Conservation (phyloP, 2,329 filamentous ascomycete genomes). For the Uncinocarpus reesii region DNA sequence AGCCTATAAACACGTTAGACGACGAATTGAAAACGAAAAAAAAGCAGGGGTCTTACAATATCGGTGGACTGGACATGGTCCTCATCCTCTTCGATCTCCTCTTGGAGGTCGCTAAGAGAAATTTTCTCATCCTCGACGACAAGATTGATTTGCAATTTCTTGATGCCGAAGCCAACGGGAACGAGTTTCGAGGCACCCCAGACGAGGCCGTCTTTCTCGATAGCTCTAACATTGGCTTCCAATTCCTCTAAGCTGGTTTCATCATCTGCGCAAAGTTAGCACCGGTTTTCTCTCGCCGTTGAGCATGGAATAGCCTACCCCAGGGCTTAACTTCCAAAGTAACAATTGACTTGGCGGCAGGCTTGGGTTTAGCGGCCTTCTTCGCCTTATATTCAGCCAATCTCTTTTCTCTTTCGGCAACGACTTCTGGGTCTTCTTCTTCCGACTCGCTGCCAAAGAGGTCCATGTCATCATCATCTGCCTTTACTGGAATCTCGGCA, state of each 20-base stretch:
- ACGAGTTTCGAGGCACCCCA: constrained; percentile 91
- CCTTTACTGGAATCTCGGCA: constrained; percentile 66
- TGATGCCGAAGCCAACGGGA: constrained; percentile 91
- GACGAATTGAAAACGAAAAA: not conserved
- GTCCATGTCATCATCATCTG: constrained; percentile 78
- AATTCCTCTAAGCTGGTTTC: constrained; percentile 84
- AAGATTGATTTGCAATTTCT: constrained; percentile 98
- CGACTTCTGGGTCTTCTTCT: constrained; percentile 85
- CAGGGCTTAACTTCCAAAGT: constrained; percentile 97
- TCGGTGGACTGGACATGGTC: constrained; percentile 95
- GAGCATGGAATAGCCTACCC: constrained; percentile 54
- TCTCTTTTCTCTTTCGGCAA: constrained; percentile 72
- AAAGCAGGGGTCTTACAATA: constrained; percentile 45
- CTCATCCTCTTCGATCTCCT: constrained; percentile 75
- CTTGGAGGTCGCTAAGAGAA: constrained; percentile 74
- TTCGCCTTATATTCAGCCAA: constrained; percentile 91
- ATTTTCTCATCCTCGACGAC: constrained; percentile 97
- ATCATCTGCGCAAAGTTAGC: constrained; percentile 50
- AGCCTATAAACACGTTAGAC: constrained; percentile 31
- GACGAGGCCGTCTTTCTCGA: constrained; percentile 86
- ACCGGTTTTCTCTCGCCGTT: not conserved
- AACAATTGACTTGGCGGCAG: constrained; percentile 87
- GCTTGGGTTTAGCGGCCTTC: constrained; percentile 90
- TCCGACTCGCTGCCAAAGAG: constrained; percentile 90
- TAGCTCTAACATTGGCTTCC: constrained; percentile 67